Base-by-base conservation (phyloP, 371 early-diverging fungal genomes). In the Mortierella sp. region DNA sequence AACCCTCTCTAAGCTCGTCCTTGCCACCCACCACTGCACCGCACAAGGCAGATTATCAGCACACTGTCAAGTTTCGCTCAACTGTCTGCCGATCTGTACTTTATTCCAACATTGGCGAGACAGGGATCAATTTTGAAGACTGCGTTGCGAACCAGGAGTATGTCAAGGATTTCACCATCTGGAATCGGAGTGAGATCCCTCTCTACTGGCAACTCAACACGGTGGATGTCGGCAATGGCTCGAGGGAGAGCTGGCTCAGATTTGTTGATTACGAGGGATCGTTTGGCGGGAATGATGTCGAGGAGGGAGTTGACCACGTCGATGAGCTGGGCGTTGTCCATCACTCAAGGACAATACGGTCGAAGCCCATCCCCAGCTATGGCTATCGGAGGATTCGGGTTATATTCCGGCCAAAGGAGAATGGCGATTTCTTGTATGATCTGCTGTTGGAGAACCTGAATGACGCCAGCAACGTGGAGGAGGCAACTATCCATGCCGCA, bases 101-200 rank as follows among this genome's bases (percentile, higher is more conserved):
- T 24, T 94, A 94, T 86, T 92, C 93, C 49, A 95, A 97, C 68
- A 89, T 95, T 67, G 88, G 91, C 15, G 95, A 94, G 46, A 93
- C 92, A 15, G 97, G 97, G 15, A 83, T 97, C 30, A 89, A 89
- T 59, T 95, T 98, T 81, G 96, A 97, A 52, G 97, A 97, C 72
- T 96, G 97, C 70, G 90, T 96, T 8, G 82, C 91, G 15, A 96
- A 96, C 15, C 91, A 89, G 31, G 89, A 90, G 6, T 97, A 95
- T 67, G 90, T 92, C 81, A 93, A 92, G 56, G 94, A 94, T 57
- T 94, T 98, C 64, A 90, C 92, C 0, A 86, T 98, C 19, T 90
- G 90, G 80, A 98, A 98, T 80, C 87, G 92, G 32, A 95, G 96
- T 11, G 95, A 93, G 58, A 95, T 97, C 47, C 94, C 93, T 27